Evolutionary conservation across 2,329 filamentous ascomycete genomes (phyloP), one percentile per base, ranked within the genome.

Genomic region (Domatiomyces globalis): DNA sequence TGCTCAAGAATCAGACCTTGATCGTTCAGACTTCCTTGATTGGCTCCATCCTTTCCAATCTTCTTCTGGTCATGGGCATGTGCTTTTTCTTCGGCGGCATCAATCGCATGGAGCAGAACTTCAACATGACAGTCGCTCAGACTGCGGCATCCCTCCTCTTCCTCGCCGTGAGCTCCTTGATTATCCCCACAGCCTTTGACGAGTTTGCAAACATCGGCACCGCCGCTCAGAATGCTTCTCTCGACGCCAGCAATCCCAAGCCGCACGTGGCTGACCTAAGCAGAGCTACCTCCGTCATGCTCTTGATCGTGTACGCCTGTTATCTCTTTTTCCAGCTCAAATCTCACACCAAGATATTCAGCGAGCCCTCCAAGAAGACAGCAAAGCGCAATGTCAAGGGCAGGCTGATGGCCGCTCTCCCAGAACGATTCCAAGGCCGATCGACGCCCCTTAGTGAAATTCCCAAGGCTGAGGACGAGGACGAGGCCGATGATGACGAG

Each of bases 21-120:
- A 94, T 96, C 54, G 88, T 95, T 5, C 87, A 95, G 67, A 94
- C 89, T 0, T 95, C 89, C 0, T 74, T 96, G 25, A 86, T 95
- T 56, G 89, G 89, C 51, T 89, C 84, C 66, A 94, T 95, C 66
- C 73, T 95, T 19, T 95, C 88, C 43, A 95, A 95, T 65, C 68
- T 96, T 53, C 77, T 95, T 2, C 78, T 95, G 12, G 87, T 95
- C 49, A 73, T 95, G 73, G 89, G 87, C 51, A 94, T 89, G 80
- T 92, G 83, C 65, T 95, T 94, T 74, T 92, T 94, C 71, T 83
- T 86, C 54, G 88, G 87, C 48, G 87, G 87, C 3, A 66, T 94
- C 59, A 82, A 84, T 53, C 80, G 89, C 25, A 63, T 78, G 25
- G 85, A 94, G 65, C 90, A 95, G 66, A 83, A 80, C 66, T 96